phyloP scores from a whole-genome alignment of 768 basidiomycete genomes.

The Boletales sp. region DNA sequence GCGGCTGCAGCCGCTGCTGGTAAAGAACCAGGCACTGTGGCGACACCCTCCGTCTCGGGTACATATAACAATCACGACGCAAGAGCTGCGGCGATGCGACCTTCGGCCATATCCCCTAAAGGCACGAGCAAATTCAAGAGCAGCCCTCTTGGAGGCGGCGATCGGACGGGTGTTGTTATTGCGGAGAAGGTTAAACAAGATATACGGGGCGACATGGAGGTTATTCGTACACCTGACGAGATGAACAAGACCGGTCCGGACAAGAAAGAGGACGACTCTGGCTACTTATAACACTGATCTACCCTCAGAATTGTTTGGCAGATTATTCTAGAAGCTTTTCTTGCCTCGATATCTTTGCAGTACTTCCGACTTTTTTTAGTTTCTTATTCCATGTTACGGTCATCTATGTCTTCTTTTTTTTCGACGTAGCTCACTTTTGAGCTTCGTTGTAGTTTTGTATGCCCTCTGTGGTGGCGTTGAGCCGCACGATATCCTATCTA shows the following conservation, averaged over 20 bases:
- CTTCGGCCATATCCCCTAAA: constrained; percentile 31
- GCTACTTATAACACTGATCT: constrained; percentile 20
- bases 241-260: constrained; percentile 34
- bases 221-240: constrained; percentile 33
- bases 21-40: constrained; percentile 9
- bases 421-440: background rate
- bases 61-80: constrained; percentile 17
- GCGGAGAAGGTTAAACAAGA: constrained; percentile 46
- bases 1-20: constrained; percentile 21
- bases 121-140: constrained; percentile 67
- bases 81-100: constrained; percentile 9
- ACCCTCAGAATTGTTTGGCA: background rate
- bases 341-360: background rate
- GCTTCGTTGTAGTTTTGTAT: background rate
- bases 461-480: constrained; percentile 11
- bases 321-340: background rate
- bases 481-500: constrained; percentile 12
- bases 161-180: constrained; percentile 42
- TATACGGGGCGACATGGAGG: constrained; percentile 19
- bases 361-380: background rate
- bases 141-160: constrained; percentile 55
- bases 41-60: constrained; percentile 1
- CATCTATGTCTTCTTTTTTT: background rate
- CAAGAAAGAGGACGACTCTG: constrained; percentile 30
- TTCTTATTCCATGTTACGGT: background rate